A percentile compares a stretch with the other conserved stretches of the same genome.
phyloP scores from a whole-genome alignment of 345 rosid species.

The Aurinia saxatilis region DNA sequence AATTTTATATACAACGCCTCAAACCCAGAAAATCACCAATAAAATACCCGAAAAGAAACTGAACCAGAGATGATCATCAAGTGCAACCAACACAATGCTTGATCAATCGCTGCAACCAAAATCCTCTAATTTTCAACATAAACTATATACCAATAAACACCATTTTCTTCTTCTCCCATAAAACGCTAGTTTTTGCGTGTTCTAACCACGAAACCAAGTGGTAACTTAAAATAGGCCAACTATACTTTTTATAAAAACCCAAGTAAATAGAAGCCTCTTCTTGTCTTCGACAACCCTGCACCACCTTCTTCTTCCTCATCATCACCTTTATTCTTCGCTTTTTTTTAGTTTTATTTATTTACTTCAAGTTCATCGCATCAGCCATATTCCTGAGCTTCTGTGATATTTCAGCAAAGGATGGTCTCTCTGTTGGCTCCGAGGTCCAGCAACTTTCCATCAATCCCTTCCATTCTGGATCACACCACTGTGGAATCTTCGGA shows the following conservation, averaged over 20 bases:
- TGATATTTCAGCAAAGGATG: slow-evolving; percentile 88
- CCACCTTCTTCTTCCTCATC: slow-evolving; percentile 7
- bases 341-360: background rate
- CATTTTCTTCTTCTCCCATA: background rate
- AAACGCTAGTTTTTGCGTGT: slow-evolving; percentile 14
- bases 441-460: slow-evolving; percentile 94
- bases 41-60: background rate
- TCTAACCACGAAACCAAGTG: slow-evolving; percentile 17
- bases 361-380: slow-evolving; percentile 85
- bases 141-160: slow-evolving; percentile 16
- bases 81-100: slow-evolving; percentile 23
- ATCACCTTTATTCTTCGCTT: slow-evolving; percentile 14
- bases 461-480: slow-evolving; percentile 96
- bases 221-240: slow-evolving; percentile 20
- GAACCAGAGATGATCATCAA: slow-evolving; percentile 18
- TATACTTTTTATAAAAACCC: slow-evolving; percentile 23
- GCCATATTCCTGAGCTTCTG: slow-evolving; percentile 93
- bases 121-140: slow-evolving; percentile 12
- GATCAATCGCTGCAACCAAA: slow-evolving; percentile 15
- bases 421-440: slow-evolving; percentile 81
- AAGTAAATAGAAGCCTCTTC: slow-evolving; percentile 27
- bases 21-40: background rate
- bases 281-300: slow-evolving; percentile 7
- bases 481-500: slow-evolving; percentile 89
- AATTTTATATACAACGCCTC: slow-evolving; percentile 18